These are phyloP conservation scores for Fusarium sarcochroum DNA, from an alignment of 2,329 filamentous ascomycete genomes.

Conservation along the genomic window DNA sequence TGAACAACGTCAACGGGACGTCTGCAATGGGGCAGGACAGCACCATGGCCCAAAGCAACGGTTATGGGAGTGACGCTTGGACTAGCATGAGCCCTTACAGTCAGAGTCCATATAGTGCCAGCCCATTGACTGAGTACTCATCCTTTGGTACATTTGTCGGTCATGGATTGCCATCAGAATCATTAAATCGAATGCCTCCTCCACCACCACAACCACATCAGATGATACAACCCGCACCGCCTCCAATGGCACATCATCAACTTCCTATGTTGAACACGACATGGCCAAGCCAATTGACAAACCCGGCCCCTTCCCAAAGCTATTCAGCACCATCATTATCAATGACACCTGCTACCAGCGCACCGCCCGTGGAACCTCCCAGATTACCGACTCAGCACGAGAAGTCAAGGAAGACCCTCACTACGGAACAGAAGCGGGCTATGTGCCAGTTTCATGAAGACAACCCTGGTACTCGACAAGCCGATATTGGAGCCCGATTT, in stretches of 20 bases:
- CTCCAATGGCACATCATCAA: conserved; percentile 68
- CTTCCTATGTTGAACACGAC: conserved; percentile 78
- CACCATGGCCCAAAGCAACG: conserved; percentile 51
- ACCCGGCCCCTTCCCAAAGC: conserved; percentile 67
- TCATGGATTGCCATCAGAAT: conserved; percentile 65
- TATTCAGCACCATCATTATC: conserved; percentile 72
- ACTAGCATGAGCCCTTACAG: conserved; percentile 73
- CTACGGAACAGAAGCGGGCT: conserved; percentile 86
- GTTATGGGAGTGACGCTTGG: conserved; percentile 65
- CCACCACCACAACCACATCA: conserved; percentile 61
- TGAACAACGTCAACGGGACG: conserved; percentile 54
- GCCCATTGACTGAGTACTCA: conserved; percentile 76
- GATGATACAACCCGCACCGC: conserved; percentile 51
- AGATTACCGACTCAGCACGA: conserved; percentile 58
- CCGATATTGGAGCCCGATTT: conserved; percentile 95
- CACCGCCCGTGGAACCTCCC: conserved; percentile 57
- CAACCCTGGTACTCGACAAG: conserved; percentile 92
- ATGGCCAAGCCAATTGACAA: conserved; percentile 88
- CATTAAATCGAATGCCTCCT: conserved; percentile 67
- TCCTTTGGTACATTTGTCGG: conserved; percentile 69
- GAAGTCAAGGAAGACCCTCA: conserved; percentile 87
- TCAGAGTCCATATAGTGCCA: conserved; percentile 66
- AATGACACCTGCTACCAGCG: conserved; percentile 70
- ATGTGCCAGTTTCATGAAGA: conserved; percentile 97
- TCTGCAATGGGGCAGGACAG: conserved; percentile 51